A percentile compares a stretch with the other conserved stretches of the same genome.
Evolutionary conservation across 2,329 filamentous ascomycete species (phyloP).

Genomic region (Paraphoma chrysanthemicola): DNA sequence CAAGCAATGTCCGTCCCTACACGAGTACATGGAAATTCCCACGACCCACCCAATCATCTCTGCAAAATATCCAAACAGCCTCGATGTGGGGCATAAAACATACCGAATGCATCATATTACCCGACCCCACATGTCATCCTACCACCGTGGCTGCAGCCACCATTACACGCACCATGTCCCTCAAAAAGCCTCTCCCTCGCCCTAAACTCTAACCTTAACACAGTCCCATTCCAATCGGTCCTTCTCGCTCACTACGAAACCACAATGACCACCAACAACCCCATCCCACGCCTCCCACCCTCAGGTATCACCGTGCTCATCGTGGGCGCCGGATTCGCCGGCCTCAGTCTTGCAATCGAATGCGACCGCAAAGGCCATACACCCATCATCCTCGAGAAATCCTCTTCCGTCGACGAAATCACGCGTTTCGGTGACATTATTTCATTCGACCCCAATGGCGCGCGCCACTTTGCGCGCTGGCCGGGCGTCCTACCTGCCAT

Average conservation of each 20-base stretch:
- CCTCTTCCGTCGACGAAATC: slow-evolving; percentile 58
- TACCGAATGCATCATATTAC: not conserved
- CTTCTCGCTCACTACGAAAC: not conserved
- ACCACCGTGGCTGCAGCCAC: not conserved
- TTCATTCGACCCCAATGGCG: slow-evolving; percentile 66
- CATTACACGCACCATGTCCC: not conserved
- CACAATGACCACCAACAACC: slow-evolving; percentile 8
- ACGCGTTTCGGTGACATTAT: slow-evolving; percentile 69
- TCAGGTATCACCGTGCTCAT: slow-evolving; percentile 53
- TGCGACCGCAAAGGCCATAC: slow-evolving; percentile 67
- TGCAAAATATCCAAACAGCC: not conserved
- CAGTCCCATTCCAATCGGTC: no score
- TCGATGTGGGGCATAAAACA: slow-evolving; percentile 6
- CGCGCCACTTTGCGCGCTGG: slow-evolving; percentile 64
- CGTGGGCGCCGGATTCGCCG: slow-evolving; percentile 62
- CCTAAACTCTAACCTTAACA: not conserved
- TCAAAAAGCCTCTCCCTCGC: not conserved
- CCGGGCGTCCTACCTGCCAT: slow-evolving; percentile 56
- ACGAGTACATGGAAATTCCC: not conserved
- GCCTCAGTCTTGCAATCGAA: slow-evolving; percentile 69
- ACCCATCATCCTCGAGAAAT: slow-evolving; percentile 62
- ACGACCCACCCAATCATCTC: not conserved
- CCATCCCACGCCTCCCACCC: slow-evolving; percentile 24
- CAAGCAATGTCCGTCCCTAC: not conserved
- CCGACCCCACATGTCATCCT: slow-evolving; percentile 7